Base-by-base conservation (phyloP, 805 yeast species). In the Dipodascus geniculatus region DNA sequence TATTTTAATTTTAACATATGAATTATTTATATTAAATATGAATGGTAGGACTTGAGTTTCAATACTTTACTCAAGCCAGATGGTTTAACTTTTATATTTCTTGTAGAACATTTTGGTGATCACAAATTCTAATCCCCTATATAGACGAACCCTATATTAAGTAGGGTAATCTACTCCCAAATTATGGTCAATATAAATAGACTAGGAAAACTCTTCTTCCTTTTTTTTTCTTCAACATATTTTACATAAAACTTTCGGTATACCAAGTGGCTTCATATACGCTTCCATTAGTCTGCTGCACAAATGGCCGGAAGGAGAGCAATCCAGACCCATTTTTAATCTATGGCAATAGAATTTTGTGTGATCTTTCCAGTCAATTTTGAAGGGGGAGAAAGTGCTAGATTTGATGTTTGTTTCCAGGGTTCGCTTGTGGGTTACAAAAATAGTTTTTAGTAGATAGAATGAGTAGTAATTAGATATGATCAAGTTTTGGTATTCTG, bases 361-460 rank as follows among this genome's bases (percentile, higher is more conserved):
- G 33, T 28, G n/a, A n/a, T 28, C 11, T 28, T 28, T 28, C 11
- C 44, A 3, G 4, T 38, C 19, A 17, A n/a, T n/a, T n/a, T n/a
- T n/a, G n/a, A n/a, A n/a, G n/a, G n/a, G n/a, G n/a, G 17, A 38
- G 20, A 17, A 38, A 11, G 11, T 14, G 11, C 14, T 6, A 14
- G 6, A 6, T 38, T 17, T 6, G 44, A 38, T 38, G 11, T 50
- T 47, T 55, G 22, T 19, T 42, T 52, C 35, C 47, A 50, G 57
- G 58, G 60, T 63, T 64, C 67, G 66, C 66, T 63, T 63, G 57
- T 57, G 63, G 66, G 64, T 48, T n/a, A 63, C 64, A 63, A 50
- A 28, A 28, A 14, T 28, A 28, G 14, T 28, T 28, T 28, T 28
- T 28, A 28, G 14, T 28, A 28, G 14, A 28, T 28, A n/a, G n/a